Base-by-base conservation (phyloP, 1,139 yeast species). In the Yamadazyma pseudoaaseri region DNA sequence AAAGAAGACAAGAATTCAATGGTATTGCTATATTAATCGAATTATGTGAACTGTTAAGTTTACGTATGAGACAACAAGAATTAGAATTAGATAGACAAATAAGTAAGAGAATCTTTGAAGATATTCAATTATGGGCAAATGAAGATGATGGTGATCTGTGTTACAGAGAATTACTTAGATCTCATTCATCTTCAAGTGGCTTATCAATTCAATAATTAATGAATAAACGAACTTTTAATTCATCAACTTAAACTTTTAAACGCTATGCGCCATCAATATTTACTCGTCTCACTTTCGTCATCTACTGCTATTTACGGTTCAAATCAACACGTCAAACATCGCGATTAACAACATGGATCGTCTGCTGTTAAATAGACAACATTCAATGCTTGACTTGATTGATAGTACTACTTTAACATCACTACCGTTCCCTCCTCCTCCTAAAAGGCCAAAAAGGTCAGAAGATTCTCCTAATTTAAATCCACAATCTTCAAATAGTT, bases 31-130 rank as follows among this genome's bases (percentile, higher is more conserved):
- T 87, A 10, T 56, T 86, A 29, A 68, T 89, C 15, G 96, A 87
- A 56, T 79, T 87, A 21, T 86, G 96, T 56, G 95, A 85, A 49
- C 58, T 65, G 3, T 64, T 86, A 29, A 81, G 81, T 52, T 54
- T 62, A 17, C 65, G 79, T 37, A 70, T 86, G 65, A 64, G 76
- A 38, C 70, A 73, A 33, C 85, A 81, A 40, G 90, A 86, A 47
- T 57, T 72, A 47, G 71, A 65, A 37, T 58, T 83, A 54, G 87
- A 81, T 49, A 65, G 69, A 48, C 66, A 65, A 17, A 74, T 76
- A 10, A 76, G 85, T 21, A 62, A 65, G 28, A 54, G 67, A 16
- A 75, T 80, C 5, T 65, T 78, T 37, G 58, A 61, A 18, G 87
- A 81, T 51, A 71, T 82, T 36, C 58, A 67, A 28, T 64, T 64